Evolutionary conservation across 805 yeast species (phyloP), one percentile per base, ranked within the genome.

Genomic region (Candida parachauliodes): DNA sequence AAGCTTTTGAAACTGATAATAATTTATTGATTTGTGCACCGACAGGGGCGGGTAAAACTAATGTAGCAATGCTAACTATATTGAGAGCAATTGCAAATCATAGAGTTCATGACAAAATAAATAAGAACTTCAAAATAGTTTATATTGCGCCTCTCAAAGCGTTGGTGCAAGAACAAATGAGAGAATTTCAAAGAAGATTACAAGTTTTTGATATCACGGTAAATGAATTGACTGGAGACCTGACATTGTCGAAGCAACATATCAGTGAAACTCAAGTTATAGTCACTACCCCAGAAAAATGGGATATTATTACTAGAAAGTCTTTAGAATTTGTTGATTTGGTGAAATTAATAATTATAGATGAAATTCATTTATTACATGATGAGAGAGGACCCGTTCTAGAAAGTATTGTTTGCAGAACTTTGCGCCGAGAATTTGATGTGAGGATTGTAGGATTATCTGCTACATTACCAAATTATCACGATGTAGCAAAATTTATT

Each of bases 41-140:
- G 5, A 91, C 98, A 0, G 98, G 98, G 65, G 96, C 96, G 2
- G 98, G 98, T 65, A 91, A 91, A 57, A 91, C 98, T 16, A 93
- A 93, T 56, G 96, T 93, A 20, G 99, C 99, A 0, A 77, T 93
- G 81, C 60, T 93, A 32, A 69, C 96, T 0, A 71, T 86, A 4
- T 64, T 89, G n/a, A 62, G 82, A 34, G 67, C 83, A 0, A 54
- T 89, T 15, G 62, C 76, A 0, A 71, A 80, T 33, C 75, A 61
- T 52, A 64, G 82, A 50, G 61, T 70, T 32, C 51, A 51, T 4
- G 52, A 49, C 1, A 60, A 67, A n/a, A 56, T 87, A 8, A 65
- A 70, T 17, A 62, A 74, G 17, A 69, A 71, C 6, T 81, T 85
- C 57, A 88, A 86, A 56, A 77, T 87, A 15, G 93, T 89, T 0